phyloP scores from a whole-genome alignment of 2,329 filamentous ascomycete species.

The Zymoseptoria ardabiliae region DNA sequence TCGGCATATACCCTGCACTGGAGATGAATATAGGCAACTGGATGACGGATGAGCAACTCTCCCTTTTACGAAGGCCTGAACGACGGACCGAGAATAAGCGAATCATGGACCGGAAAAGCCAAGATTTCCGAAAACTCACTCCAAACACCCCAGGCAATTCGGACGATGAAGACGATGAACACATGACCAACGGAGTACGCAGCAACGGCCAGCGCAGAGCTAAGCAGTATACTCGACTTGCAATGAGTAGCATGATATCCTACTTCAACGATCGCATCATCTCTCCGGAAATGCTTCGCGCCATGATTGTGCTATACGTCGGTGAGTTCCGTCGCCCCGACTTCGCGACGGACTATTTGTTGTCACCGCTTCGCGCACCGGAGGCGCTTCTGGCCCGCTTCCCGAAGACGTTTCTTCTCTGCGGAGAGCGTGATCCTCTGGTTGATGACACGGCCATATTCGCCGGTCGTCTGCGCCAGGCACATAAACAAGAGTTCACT shows the following conservation, averaged over 20 bases:
- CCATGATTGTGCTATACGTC: constrained; percentile 97
- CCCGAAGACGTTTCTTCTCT: constrained; percentile 88
- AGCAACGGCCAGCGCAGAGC: neutral
- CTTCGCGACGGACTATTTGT: constrained; percentile 81
- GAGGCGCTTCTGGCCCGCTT: constrained; percentile 78
- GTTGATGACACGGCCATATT: constrained; percentile 98
- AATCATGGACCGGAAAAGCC: constrained; percentile 75
- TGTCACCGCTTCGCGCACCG: constrained; percentile 84
- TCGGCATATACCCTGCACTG: constrained; percentile 81
- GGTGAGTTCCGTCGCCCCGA: constrained; percentile 89
- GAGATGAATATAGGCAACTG: constrained; percentile 98
- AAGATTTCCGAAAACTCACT: constrained; percentile 78
- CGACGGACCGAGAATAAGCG: constrained; percentile 69
- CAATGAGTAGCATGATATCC: constrained; percentile 93
- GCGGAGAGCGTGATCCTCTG: constrained; percentile 87
- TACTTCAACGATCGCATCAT: constrained; percentile 96
- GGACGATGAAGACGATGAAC: constrained; percentile 57
- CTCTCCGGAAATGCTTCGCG: constrained; percentile 96
- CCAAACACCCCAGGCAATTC: constrained; percentile 74
- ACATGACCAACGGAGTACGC: constrained; percentile 2
- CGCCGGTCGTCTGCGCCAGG: constrained; percentile 76
- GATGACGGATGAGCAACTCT: constrained; percentile 99
- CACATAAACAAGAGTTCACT: constrained; percentile 54
- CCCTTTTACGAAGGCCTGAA: constrained; percentile 76
- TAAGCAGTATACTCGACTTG: constrained; percentile 60